These are phyloP conservation scores for Rhizopogon sp. DNA, from an alignment of 768 basidiomycete species.

Conservation along the genomic window DNA sequence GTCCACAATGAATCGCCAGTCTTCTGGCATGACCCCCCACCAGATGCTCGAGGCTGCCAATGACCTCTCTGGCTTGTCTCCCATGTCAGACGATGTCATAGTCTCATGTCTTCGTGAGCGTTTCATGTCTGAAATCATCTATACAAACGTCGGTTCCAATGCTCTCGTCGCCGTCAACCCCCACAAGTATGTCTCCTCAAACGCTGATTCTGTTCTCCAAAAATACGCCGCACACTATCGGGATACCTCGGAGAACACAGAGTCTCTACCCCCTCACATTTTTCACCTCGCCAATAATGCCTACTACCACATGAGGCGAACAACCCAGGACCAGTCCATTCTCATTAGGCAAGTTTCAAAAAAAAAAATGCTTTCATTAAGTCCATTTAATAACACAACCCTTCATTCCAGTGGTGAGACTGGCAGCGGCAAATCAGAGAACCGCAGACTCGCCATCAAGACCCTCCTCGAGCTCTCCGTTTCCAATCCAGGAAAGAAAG, in stretches of 20 bases:
- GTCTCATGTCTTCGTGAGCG: conserved; percentile 82
- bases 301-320: conserved; percentile 95
- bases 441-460: conserved; percentile 85
- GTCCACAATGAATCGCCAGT: conserved; percentile 36
- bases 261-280: conserved; percentile 74
- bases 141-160: conserved; percentile 68
- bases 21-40: conserved; percentile 42
- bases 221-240: conserved; percentile 87
- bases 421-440: conserved; percentile 91
- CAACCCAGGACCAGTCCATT: conserved; percentile 88
- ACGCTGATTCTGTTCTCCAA: conserved; percentile 78
- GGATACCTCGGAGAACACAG: conserved; percentile 60
- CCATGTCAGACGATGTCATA: conserved; percentile 78
- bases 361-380: not conserved
- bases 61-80: conserved; percentile 64
- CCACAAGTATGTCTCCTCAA: conserved; percentile 82
- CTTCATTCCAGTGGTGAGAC: conserved; percentile 71
- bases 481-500: conserved; percentile 88
- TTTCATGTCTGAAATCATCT: conserved; percentile 80
- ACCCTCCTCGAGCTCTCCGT: conserved; percentile 88
- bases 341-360: conserved; percentile 65
- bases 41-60: conserved; percentile 68
- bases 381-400: not conserved
- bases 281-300: conserved; percentile 89
- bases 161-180: conserved; percentile 87